A percentile compares a stretch with the other conserved stretches of the same genome.
phyloP scores from a whole-genome alignment of 169 alveolate genomes.

The Perkinsus olseni region DNA sequence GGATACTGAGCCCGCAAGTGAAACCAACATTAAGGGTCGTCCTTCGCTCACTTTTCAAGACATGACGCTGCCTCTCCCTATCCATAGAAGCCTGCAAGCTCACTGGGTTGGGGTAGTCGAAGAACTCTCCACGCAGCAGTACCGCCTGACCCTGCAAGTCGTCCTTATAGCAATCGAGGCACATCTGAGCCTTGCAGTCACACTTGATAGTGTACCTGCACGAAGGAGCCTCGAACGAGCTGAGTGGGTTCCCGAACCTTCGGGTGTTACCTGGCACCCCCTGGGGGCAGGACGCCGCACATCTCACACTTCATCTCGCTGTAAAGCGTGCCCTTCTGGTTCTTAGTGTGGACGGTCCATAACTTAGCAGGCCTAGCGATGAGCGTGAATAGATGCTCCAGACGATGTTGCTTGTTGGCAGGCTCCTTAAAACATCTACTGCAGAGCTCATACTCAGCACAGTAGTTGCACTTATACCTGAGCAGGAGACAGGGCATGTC shows the following conservation, averaged over 20 bases:
- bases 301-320: background rate
- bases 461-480: background rate
- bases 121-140: background rate
- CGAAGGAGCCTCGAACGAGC: background rate
- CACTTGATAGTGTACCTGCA: background rate
- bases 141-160: background rate
- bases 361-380: background rate
- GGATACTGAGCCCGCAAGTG: background rate
- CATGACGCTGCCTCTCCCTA: background rate
- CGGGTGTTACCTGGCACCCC: background rate
- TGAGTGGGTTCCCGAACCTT: background rate
- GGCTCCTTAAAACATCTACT: background rate
- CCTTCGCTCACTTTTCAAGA: background rate
- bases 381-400: background rate
- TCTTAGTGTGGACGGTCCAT: background rate
- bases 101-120: background rate
- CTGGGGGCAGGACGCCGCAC: background rate
- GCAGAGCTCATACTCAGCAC: background rate
- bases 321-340: background rate
- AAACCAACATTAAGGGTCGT: background rate
- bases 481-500: background rate
- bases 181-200: background rate
- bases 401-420: background rate
- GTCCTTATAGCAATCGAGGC: background rate
- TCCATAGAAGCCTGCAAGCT: background rate